phyloP scores from a whole-genome alignment of 257 asterid species.

The Asclepias syriaca region DNA sequence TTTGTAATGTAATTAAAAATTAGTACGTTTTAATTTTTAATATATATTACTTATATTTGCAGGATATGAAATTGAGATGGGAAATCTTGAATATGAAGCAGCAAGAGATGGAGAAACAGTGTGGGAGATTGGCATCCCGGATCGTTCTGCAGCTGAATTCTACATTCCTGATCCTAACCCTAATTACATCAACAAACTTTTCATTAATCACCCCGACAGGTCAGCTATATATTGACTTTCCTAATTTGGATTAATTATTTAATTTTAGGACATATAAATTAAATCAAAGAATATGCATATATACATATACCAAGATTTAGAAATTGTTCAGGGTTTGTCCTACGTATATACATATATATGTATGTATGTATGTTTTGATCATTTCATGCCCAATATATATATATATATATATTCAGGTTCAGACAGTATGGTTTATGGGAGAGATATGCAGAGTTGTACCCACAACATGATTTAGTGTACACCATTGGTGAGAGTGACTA shows the following conservation, averaged over 20 bases:
- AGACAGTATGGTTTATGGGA: constrained; percentile 41
- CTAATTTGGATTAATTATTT: neutral
- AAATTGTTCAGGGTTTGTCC: too few relatives aligned
- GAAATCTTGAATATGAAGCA: constrained; percentile 16
- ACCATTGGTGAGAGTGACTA: constrained; percentile 24
- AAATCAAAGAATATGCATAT: too few relatives aligned
- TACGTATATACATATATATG: too few relatives aligned
- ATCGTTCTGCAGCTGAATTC: constrained; percentile 18
- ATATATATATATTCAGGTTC: constrained; percentile 15
- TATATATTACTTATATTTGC: neutral
- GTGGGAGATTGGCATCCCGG: constrained; percentile 28
- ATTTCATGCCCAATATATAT: neutral
- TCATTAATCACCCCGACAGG: constrained; percentile 24
- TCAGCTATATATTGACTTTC: neutral
- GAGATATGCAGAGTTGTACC: constrained; percentile 29
- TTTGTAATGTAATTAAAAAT: neutral
- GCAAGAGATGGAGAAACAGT: constrained; percentile 25
- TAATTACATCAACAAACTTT: constrained; percentile 19
- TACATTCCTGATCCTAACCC: constrained; percentile 25
- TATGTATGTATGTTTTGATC: neutral
- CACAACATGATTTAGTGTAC: constrained; percentile 20
- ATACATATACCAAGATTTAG: too few relatives aligned
- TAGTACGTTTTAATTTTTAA: neutral
- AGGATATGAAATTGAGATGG: constrained; percentile 13
- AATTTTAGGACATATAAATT: too few relatives aligned